Conservation (phyloP, 805 yeast genomes). For the Starmerella gropengiesseri region DNA sequence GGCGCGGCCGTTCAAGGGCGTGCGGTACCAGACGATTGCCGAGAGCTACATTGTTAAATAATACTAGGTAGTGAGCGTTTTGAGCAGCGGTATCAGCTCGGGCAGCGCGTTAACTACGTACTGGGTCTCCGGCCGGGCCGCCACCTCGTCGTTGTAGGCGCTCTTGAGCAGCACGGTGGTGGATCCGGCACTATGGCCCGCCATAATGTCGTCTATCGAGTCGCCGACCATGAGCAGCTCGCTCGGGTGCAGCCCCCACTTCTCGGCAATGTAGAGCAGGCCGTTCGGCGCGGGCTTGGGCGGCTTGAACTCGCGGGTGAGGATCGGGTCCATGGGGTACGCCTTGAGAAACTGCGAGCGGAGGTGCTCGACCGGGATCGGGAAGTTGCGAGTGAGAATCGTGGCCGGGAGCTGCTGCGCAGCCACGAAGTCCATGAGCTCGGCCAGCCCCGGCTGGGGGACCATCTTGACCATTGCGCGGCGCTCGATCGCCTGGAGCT, state of each 20-base stretch:
- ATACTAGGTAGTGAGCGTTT: neutral
- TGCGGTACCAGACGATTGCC: slow-evolving; percentile 62
- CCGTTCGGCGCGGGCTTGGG: slow-evolving; percentile 63
- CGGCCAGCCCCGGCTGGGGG: slow-evolving; percentile 38
- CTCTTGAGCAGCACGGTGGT: slow-evolving; percentile 45
- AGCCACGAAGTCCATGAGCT: slow-evolving; percentile 32
- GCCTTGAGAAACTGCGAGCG: slow-evolving; percentile 36
- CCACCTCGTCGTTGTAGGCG: slow-evolving; percentile 39
- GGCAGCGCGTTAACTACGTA: slow-evolving; percentile 28
- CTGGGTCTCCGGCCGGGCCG: slow-evolving; percentile 32
- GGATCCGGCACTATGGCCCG: slow-evolving; percentile 56
- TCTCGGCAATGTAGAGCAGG: slow-evolving; percentile 41
- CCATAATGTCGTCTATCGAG: slow-evolving; percentile 55
- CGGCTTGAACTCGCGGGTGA: slow-evolving; percentile 56
- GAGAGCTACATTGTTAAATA: slow-evolving; percentile 41
- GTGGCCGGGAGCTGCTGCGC: slow-evolving; percentile 35
- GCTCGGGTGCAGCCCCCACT: slow-evolving; percentile 39
- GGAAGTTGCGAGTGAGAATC: slow-evolving; percentile 53
- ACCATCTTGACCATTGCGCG: slow-evolving; percentile 50
- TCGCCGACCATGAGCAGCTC: slow-evolving; percentile 62
- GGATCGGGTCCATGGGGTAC: slow-evolving; percentile 37
- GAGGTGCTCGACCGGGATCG: slow-evolving; percentile 45
- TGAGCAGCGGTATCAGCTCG: slow-evolving; percentile 17
- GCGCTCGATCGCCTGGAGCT: slow-evolving; percentile 45
- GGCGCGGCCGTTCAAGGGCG: slow-evolving; percentile 82